phyloP scores from a whole-genome alignment of 208 protist species.

The Leishmania mexicana region DNA sequence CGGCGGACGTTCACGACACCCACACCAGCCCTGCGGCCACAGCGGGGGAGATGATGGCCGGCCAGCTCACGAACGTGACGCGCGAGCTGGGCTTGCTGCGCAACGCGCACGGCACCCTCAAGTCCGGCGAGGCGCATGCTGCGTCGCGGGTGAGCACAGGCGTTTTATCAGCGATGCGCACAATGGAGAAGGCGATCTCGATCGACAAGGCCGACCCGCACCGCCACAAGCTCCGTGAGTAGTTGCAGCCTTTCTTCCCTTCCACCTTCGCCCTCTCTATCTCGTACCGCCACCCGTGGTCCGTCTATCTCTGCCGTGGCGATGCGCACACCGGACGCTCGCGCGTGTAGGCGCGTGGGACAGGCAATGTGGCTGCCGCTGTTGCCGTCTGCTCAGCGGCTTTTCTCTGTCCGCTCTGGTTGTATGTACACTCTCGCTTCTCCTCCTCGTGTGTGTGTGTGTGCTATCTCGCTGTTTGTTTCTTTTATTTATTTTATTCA shows the following conservation, averaged over 20 bases:
- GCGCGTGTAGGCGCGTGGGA: background rate
- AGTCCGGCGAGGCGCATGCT: conserved; percentile 22
- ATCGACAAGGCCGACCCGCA: conserved; percentile 83
- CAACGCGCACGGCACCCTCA: conserved; percentile 75
- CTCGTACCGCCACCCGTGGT: background rate
- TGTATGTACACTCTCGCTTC: background rate
- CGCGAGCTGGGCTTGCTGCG: conserved; percentile 43
- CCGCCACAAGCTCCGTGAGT: conserved; percentile 60
- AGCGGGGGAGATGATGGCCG: conserved; percentile 57
- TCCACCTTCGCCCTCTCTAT: background rate
- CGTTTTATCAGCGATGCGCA: conserved; percentile 39
- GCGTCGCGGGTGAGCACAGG: conserved; percentile 1
- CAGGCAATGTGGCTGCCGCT: background rate
- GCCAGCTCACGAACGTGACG: conserved; percentile 45
- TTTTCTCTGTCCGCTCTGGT: background rate
- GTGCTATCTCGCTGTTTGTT: background rate
- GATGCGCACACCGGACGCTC: background rate
- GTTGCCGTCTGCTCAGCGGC: background rate
- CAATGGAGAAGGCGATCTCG: conserved; percentile 45
- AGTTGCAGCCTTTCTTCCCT: background rate
- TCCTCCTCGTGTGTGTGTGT: background rate
- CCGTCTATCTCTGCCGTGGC: background rate
- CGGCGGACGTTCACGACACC: conserved; percentile 39
- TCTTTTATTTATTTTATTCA: background rate
- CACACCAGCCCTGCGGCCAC: conserved; percentile 31